Base-by-base conservation (phyloP, 768 basidiomycete genomes). In the Hebeloma cylindrosporum region DNA sequence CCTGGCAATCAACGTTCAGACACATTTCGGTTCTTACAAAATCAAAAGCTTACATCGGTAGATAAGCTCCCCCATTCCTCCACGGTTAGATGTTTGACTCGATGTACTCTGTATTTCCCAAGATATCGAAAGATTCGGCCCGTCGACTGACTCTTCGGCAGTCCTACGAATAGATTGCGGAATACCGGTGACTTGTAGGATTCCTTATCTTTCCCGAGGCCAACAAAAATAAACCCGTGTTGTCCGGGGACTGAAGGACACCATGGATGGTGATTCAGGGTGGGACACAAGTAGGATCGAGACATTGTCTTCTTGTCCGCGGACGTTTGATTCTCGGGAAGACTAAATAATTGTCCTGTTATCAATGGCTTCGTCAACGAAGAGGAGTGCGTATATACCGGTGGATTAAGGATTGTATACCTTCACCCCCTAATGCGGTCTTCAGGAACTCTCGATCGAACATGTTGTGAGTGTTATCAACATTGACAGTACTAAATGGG, bases 191-290 rank as follows among this genome's bases (percentile, higher is more conserved):
- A 48, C 28, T 53, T 47, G 52, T 78, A 79, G 5, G 67, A 66
- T 29, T 69, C 60, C 31, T 64, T 61, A 30, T 79, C 78, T 30
- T 60, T 67, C 7, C 72, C 73, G 40, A 79, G 64, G 13, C 77
- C 78, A 20, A 80, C 75, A 34, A 79, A 79, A 61, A 81, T 74
- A 51, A 70, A 81, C 1, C 78, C 78, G 45, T 79, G 74, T 40
- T 72, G 57, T 7, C 78, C 78, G 7, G 76, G 74, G 1, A 43
- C 54, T 4, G 62, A 57, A 2, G 78, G 78, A 33, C 73, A 74
- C 79, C 78, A 81, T 8, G 75, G 74, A 45, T 79, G 80, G 37
- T 73, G 71, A 36, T 73, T 69, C 13, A 75, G 57, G 23, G 76
- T 71, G 2, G 78, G 78, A 40, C 75, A 78, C 2, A 80, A 54